Conservation (phyloP, 2,329 filamentous ascomycete species). For the Colletotrichum tabaci region DNA sequence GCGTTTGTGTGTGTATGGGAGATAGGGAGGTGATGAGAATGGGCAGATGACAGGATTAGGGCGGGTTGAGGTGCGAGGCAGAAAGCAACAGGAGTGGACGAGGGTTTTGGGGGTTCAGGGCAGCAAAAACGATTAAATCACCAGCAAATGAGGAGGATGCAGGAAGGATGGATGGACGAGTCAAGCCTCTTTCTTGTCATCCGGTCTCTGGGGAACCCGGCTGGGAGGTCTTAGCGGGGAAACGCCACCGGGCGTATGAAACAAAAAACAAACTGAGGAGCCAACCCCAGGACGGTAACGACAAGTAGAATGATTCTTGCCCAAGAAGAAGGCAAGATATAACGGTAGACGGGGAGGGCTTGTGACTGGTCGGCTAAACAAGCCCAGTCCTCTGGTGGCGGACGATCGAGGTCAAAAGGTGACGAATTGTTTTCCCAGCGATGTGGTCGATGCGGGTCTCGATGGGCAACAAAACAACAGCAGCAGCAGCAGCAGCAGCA, state of each 20-base stretch:
- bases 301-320: constrained; percentile 1
- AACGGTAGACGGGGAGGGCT: not conserved
- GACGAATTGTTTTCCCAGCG: not conserved
- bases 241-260: constrained; percentile 15
- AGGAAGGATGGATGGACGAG: constrained; percentile 20
- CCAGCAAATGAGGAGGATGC: not conserved
- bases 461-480: constrained; percentile 15
- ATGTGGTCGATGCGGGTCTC: not conserved
- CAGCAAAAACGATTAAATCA: not conserved
- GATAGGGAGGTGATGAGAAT: not conserved
- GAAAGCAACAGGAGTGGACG: not conserved
- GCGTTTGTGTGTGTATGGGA: not conserved
- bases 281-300: not conserved
- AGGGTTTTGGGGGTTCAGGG: not conserved
- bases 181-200: constrained; percentile 27
- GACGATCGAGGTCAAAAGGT: not conserved
- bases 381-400: not conserved
- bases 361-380: not conserved
- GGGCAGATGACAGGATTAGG: constrained; percentile 15
- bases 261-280: not conserved
- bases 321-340: not conserved
- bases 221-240: constrained; percentile 9
- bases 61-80: not conserved
- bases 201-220: not conserved
- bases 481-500: constrained; percentile 1